A percentile compares a stretch with the other conserved stretches of the same genome.
phyloP scores from a whole-genome alignment of 306 rosid genomes.

The Trifolium subterraneum region DNA sequence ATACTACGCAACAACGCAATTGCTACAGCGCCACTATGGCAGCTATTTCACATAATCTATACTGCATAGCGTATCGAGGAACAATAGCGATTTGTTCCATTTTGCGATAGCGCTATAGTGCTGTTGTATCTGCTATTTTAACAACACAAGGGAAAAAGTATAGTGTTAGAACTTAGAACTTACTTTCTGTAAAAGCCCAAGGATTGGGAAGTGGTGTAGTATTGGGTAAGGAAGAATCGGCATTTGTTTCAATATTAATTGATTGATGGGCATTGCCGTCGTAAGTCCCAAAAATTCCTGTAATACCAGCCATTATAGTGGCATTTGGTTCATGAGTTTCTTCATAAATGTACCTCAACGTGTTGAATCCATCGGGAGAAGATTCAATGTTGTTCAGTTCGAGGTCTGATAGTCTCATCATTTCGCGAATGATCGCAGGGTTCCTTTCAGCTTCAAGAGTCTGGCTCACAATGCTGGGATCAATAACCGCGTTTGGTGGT shows the following conservation, averaged over 20 bases:
- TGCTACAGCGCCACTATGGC: too few relatives aligned
- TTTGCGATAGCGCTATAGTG: too few relatives aligned
- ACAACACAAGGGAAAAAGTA: neutral
- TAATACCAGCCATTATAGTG: constrained; percentile 53
- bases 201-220: constrained; percentile 90
- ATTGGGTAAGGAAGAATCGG: constrained; percentile 64
- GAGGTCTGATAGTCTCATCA: constrained; percentile 82
- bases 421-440: constrained; percentile 86
- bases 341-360: constrained; percentile 87
- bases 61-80: too few relatives aligned
- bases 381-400: constrained; percentile 83
- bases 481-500: constrained; percentile 62
- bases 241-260: constrained; percentile 52
- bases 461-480: constrained; percentile 75
- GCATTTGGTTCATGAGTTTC: constrained; percentile 80
- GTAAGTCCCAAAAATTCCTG: neutral
- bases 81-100: too few relatives aligned
- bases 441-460: constrained; percentile 80
- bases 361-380: constrained; percentile 82
- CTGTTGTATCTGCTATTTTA: too few relatives aligned
- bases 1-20: too few relatives aligned
- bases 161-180: constrained; percentile 36
- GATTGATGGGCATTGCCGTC: constrained; percentile 35
- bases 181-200: constrained; percentile 63
- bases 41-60: too few relatives aligned